phyloP scores from a whole-genome alignment of 768 basidiomycete genomes.

The Phlebiopsis gigantea region DNA sequence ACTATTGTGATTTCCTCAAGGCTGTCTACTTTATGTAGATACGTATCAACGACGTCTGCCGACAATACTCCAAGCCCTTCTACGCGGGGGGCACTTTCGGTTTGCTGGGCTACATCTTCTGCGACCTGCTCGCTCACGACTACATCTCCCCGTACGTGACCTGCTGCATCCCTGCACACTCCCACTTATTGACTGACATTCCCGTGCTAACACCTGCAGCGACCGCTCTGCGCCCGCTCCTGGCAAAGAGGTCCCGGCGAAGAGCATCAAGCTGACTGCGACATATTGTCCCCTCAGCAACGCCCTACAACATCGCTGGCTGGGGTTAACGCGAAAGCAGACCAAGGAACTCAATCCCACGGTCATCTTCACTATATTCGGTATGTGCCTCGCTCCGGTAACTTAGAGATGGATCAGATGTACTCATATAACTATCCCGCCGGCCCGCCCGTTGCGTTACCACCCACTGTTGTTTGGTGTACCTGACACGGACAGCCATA shows the following conservation, averaged over 20 bases:
- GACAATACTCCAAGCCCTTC: constrained; percentile 69
- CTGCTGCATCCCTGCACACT: not conserved
- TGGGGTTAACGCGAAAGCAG: constrained; percentile 61
- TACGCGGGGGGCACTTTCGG: constrained; percentile 94
- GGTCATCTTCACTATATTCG: constrained; percentile 64
- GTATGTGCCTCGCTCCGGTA: constrained; percentile 33
- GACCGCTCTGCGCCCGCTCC: constrained; percentile 50
- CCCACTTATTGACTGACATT: not conserved
- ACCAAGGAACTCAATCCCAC: constrained; percentile 83
- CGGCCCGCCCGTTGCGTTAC: not conserved
- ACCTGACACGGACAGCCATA: constrained; percentile 44
- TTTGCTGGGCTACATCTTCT: constrained; percentile 89
- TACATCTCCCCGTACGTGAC: constrained; percentile 75
- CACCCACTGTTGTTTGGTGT: not conserved
- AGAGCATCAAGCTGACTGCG: constrained; percentile 54
- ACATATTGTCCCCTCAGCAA: constrained; percentile 58
- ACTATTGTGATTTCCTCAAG: not conserved
- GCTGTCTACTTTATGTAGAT: constrained; percentile 46
- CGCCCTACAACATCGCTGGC: constrained; percentile 69
- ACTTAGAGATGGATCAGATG: not conserved
- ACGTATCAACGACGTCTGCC: constrained; percentile 73
- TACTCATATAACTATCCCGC: not conserved
- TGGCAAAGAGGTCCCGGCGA: constrained; percentile 41
- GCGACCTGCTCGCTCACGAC: constrained; percentile 84
- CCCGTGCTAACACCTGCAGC: constrained; percentile 31